These are phyloP conservation scores for Paecilomyces sp. DNA, from an alignment of 2,329 filamentous ascomycete species.

Conservation along the genomic window DNA sequence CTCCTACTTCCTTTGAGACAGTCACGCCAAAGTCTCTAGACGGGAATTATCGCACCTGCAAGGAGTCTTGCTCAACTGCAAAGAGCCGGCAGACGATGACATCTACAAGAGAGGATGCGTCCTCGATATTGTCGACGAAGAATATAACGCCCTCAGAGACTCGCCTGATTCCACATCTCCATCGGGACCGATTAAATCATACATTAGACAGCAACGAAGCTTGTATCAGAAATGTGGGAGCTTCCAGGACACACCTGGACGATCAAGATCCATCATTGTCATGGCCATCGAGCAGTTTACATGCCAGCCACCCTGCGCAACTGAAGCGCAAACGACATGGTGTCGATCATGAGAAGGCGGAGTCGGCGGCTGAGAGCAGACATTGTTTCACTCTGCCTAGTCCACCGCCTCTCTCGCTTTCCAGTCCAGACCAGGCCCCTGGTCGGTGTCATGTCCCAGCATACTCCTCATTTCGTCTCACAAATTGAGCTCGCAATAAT, in stretches of 20 bases:
- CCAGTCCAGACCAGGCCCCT: not conserved
- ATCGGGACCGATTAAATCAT: not conserved
- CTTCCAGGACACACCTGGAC: not conserved
- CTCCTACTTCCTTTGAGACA: not conserved
- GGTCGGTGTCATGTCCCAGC: not conserved
- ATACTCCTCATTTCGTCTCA: not conserved
- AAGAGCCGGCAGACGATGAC: not conserved
- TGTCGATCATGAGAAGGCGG: not conserved
- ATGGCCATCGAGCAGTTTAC: not conserved
- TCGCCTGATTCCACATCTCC: not conserved
- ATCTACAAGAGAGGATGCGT: not conserved
- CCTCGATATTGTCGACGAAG: not conserved
- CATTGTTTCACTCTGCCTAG: not conserved
- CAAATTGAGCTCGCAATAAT: not conserved
- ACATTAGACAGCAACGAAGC: not conserved
- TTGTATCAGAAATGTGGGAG: not conserved
- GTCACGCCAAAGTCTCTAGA: not conserved
- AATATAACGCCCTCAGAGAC: not conserved
- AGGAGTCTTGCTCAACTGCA: not conserved
- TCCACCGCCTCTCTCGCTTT: slow-evolving; percentile 1
- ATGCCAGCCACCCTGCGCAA: not conserved
- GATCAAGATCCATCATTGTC: not conserved
- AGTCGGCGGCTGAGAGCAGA: not conserved
- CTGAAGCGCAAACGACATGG: not conserved
- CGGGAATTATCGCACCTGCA: not conserved